Percentiles rank a stretch among this genome's conserved stretches.
These are phyloP conservation scores for Bathelium albidoporum DNA, from an alignment of 495 filamentous ascomycete species.

Conservation along the genomic window DNA sequence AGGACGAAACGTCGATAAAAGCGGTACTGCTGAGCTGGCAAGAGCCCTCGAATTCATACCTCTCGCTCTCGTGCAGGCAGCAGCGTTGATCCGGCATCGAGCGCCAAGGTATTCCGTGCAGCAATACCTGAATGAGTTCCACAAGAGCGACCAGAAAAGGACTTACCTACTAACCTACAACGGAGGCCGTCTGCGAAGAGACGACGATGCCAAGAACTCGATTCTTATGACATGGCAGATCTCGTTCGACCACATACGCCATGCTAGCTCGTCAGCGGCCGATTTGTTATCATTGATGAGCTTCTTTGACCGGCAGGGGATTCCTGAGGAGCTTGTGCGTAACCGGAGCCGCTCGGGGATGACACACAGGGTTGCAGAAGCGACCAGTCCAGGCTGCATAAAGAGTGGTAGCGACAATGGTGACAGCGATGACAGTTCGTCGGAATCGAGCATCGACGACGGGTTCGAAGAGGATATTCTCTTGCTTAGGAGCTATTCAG, in stretches of 20 bases:
- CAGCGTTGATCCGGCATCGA: not conserved
- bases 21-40: not conserved
- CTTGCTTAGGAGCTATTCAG: conserved; percentile 34
- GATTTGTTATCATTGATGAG: conserved; percentile 34
- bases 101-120: not conserved
- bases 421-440: conserved; percentile 17
- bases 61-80: not conserved
- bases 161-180: conserved; percentile 2
- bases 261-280: conserved; percentile 20
- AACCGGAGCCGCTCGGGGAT: conserved; percentile 6
- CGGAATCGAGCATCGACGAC: conserved; percentile 16
- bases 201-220: conserved; percentile 7
- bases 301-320: conserved; percentile 16
- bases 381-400: no score
- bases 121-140: conserved; percentile 9
- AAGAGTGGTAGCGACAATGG: conserved; percentile 3
- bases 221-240: conserved; percentile 17
- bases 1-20: not conserved
- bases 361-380: not conserved
- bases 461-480: conserved; percentile 37
- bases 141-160: conserved; percentile 9
- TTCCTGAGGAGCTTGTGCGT: conserved; percentile 24
- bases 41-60: not conserved
- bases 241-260: conserved; percentile 14
- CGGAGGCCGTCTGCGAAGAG: conserved; percentile 7